phyloP scores from a whole-genome alignment of 2,329 filamentous ascomycete genomes.

The Epichloe glyceriae region DNA sequence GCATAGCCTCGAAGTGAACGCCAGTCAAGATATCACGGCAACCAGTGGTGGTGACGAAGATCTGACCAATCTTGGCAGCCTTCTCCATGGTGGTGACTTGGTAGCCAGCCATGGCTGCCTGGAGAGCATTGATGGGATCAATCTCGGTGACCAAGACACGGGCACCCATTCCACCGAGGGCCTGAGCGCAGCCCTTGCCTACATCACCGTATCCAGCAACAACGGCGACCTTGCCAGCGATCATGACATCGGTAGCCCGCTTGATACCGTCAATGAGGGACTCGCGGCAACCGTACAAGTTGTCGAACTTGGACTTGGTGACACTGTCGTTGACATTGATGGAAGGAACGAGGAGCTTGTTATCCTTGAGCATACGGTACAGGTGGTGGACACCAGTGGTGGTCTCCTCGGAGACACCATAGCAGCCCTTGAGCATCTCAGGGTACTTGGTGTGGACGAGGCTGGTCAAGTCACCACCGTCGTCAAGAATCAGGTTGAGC shows the following conservation, averaged over 20 bases:
- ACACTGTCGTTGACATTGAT: slow-evolving; percentile 99
- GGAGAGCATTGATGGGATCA: slow-evolving; percentile 98
- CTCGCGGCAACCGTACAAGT: slow-evolving; percentile 98
- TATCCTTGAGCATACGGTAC: slow-evolving; percentile 93
- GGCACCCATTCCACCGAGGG: slow-evolving; percentile 93
- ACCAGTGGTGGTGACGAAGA: slow-evolving; percentile 98
- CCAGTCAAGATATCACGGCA: slow-evolving; percentile 96
- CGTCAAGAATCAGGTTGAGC: slow-evolving; percentile 98
- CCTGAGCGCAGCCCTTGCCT: slow-evolving; percentile 95
- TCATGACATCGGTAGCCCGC: slow-evolving; percentile 99
- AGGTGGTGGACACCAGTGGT: slow-evolving; percentile 99
- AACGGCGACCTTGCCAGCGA: slow-evolving; percentile 96
- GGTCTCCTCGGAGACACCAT: slow-evolving; percentile 97
- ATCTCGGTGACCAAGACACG: slow-evolving; percentile 94
- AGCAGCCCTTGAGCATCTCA: slow-evolving; percentile 96
- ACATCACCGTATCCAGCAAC: slow-evolving; percentile 98
- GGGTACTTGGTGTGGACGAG: slow-evolving; percentile 98
- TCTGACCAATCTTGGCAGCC: slow-evolving; percentile 77
- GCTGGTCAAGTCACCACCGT: slow-evolving; percentile 91
- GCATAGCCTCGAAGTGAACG: slow-evolving; percentile 88
- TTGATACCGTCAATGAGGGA: slow-evolving; percentile 99
- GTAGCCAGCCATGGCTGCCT: slow-evolving; percentile 94
- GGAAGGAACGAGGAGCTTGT: slow-evolving; percentile 78
- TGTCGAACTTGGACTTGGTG: slow-evolving; percentile 99
- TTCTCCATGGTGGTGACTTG: slow-evolving; percentile 98